Percentiles rank a stretch among this genome's conserved stretches.
These are phyloP conservation scores for Bimuria novae-zelandiae DNA, from an alignment of 2,329 filamentous ascomycete genomes.

Conservation along the genomic window DNA sequence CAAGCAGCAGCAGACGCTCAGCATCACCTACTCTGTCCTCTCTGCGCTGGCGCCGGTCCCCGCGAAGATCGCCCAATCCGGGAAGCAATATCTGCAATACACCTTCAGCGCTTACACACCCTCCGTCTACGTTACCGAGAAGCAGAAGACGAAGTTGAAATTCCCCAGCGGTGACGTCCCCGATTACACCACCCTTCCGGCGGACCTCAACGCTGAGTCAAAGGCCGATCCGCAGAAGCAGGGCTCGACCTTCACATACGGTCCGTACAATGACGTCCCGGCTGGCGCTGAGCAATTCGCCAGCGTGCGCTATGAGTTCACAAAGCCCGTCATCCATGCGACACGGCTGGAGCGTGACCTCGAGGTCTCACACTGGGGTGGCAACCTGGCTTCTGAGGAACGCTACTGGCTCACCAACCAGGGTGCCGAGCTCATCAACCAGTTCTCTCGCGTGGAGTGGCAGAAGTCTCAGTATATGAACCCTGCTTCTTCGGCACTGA, in stretches of 20 bases:
- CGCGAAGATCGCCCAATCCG: constrained; percentile 78
- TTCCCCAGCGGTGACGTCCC: constrained; percentile 77
- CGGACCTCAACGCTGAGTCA: constrained; percentile 60
- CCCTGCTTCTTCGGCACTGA: constrained; percentile 76
- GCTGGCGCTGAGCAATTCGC: constrained; percentile 75
- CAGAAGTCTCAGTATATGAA: constrained; percentile 68
- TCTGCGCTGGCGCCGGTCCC: constrained; percentile 81
- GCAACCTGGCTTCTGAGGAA: constrained; percentile 94
- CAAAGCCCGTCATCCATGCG: constrained; percentile 83
- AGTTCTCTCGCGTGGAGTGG: constrained; percentile 56
- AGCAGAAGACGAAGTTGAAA: constrained; percentile 98
- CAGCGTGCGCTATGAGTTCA: constrained; percentile 90
- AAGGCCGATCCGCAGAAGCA: constrained; percentile 77
- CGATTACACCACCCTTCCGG: constrained; percentile 78
- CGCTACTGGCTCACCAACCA: constrained; percentile 86
- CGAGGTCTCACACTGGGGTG: constrained; percentile 97
- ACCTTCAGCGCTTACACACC: constrained; percentile 83
- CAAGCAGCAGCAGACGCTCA: constrained; percentile 79
- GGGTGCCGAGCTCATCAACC: constrained; percentile 70
- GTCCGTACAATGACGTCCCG: constrained; percentile 82
- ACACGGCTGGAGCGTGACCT: constrained; percentile 83
- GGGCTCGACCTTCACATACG: constrained; percentile 86
- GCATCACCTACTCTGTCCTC: constrained; percentile 82
- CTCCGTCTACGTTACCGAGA: constrained; percentile 81
- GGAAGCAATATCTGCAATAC: constrained; percentile 85